Base-by-base conservation (phyloP, 2,329 filamentous ascomycete species). In the Hymenoscyphus albidus region DNA sequence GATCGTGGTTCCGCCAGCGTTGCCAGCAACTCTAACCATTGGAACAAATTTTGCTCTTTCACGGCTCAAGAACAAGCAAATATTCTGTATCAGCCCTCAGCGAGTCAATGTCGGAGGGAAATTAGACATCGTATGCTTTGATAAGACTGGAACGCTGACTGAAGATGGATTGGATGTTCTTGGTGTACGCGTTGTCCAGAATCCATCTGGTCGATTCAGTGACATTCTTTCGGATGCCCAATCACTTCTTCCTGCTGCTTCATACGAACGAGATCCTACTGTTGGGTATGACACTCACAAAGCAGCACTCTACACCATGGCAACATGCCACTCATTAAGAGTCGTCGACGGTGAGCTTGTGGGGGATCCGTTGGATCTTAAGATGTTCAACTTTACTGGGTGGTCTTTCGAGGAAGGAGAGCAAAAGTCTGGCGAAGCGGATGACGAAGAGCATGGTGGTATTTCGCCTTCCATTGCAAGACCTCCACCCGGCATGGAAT, bases 1-100 rank as follows among this genome's bases (percentile, higher is more conserved):
- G 1, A 99, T 99, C 68, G 93, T 98, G 10, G 95, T 99, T 0
- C 95, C 95, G 16, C 95, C 95, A 18, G 95, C 95, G 9, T 81
- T 99, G 6, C 96, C 95, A 0, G 95, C 95, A 1, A 99, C 95
- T 0, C 82, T 99, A 58, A 97, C 93, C 0, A 99, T 99, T 71
- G 95, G 95, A 55, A 98, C 92, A 14, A 98, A 94, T 75, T 99
- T 99, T 76, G 96, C 95, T 1, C 80, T 99, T 1, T 88, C 86
- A 12, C 87, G 95, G 32, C 81, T 99, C 38, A 97, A 93, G 78
- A 86, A 88, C 68, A 93, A 96, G 76, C 85, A 93, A 55, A 97
- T 99, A 44, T 99, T 97, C 74, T 99, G 95, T 74, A 99, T 98
- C 73, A 98, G 94, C 70, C 95, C 96, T 0, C 95, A 99, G 74